Percentiles rank a stretch among this genome's conserved stretches.
Evolutionary conservation across 1,284 basidiomycete species (phyloP).

Genomic region (Cronartium quercuum): DNA sequence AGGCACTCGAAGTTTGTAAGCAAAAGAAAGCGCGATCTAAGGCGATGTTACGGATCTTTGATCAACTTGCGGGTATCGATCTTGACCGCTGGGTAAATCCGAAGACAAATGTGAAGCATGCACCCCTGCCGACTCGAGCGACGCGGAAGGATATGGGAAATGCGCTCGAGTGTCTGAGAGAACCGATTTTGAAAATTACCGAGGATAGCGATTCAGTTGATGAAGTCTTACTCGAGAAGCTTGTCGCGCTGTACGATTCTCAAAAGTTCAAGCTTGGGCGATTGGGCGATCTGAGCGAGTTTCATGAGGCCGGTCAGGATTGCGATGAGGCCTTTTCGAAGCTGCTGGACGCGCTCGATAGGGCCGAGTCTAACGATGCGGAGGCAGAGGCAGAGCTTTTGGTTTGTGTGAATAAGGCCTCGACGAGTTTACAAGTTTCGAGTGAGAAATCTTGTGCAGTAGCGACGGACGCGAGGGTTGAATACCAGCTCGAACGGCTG

Average conservation of each 20-base stretch:
- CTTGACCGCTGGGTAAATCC: constrained; percentile 18
- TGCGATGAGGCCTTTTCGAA: constrained; percentile 30
- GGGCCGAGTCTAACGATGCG: not conserved
- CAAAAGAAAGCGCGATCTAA: not conserved
- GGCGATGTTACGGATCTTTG: constrained; percentile 1
- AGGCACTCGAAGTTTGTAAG: not conserved
- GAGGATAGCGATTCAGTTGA: not conserved
- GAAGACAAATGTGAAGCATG: not conserved
- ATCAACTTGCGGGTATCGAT: constrained; percentile 6
- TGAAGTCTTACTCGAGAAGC: not conserved
- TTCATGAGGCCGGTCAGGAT: not conserved
- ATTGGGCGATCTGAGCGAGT: constrained; percentile 1
- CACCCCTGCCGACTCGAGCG: constrained; percentile 16
- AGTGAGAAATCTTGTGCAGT: not conserved
- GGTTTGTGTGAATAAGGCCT: not conserved
- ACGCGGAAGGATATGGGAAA: not conserved
- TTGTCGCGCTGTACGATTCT: not conserved
- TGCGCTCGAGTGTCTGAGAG: not conserved
- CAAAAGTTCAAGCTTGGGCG: not conserved
- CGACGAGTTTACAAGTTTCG: constrained; percentile 8
- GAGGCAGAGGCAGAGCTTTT: not conserved
- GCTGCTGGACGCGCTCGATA: constrained; percentile 20
- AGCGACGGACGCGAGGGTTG: constrained; percentile 9
- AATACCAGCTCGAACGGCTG: constrained; percentile 12
- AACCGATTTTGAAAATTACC: not conserved